Evolutionary conservation across 495 filamentous ascomycete species (phyloP).

Genomic region (Trichoderma erinaceum): DNA sequence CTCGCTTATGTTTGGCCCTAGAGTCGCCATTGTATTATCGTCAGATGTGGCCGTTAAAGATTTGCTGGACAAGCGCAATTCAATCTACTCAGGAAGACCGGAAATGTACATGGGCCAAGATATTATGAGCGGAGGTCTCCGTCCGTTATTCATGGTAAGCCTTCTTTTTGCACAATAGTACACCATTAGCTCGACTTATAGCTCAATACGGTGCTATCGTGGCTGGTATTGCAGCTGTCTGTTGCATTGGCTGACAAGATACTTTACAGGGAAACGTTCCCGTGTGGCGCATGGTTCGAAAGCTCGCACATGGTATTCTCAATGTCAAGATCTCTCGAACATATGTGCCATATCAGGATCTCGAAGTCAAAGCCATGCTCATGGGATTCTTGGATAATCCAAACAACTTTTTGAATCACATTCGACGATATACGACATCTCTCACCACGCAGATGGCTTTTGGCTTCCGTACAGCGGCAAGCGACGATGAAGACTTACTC

Average conservation of each 20-base stretch:
- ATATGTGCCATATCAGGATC: constrained; percentile 47
- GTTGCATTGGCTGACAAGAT: neutral
- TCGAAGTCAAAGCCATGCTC: constrained; percentile 47
- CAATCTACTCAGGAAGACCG: constrained; percentile 33
- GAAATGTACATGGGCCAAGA: constrained; percentile 34
- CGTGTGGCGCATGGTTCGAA: constrained; percentile 37
- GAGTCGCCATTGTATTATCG: constrained; percentile 29
- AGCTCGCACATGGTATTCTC: constrained; percentile 39
- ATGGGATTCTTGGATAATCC: constrained; percentile 35
- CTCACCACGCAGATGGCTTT: constrained; percentile 53
- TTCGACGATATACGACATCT: constrained; percentile 48
- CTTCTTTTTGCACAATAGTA: neutral
- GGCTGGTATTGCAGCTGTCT: constrained; percentile 25
- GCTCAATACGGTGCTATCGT: too few relatives aligned
- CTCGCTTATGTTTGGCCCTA: constrained; percentile 37
- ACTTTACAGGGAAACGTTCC: neutral
- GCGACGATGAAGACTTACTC: constrained; percentile 45
- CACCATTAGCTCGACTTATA: neutral
- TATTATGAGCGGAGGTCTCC: constrained; percentile 28
- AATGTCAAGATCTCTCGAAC: constrained; percentile 36
- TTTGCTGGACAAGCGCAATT: constrained; percentile 32
- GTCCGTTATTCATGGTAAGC: constrained; percentile 29
- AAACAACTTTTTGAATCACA: constrained; percentile 40
- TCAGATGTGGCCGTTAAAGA: constrained; percentile 35
- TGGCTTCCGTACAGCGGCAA: constrained; percentile 43